Conservation (phyloP, 2,329 filamentous ascomycete species). For the Claviceps lovelessii region DNA sequence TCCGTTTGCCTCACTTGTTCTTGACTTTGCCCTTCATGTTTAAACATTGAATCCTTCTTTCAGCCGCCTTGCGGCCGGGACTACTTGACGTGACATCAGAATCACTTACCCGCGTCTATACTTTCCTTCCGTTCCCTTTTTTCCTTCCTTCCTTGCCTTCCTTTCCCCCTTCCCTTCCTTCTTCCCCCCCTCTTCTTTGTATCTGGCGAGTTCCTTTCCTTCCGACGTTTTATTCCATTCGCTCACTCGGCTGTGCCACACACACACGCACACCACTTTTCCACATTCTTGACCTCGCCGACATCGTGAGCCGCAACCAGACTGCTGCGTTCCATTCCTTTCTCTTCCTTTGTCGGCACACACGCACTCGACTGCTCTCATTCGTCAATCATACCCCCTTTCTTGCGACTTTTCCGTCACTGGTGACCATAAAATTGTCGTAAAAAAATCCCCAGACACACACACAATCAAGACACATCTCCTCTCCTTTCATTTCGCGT, state of each 20-base stretch:
- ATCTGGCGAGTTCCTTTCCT: background rate
- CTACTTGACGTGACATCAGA: background rate
- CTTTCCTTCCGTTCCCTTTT: background rate
- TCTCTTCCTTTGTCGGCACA: slow-evolving; percentile 4
- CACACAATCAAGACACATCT: background rate
- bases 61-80: background rate
- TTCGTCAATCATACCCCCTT: background rate
- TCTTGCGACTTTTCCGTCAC: background rate
- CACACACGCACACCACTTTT: background rate
- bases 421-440: slow-evolving; percentile 2
- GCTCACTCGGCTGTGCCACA: background rate
- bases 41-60: background rate
- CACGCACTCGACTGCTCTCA: background rate
- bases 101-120: background rate
- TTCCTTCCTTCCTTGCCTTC: background rate
- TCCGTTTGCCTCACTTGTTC: background rate
- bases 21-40: background rate
- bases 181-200: background rate
- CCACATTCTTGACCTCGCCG: slow-evolving; percentile 3
- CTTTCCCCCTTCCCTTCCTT: background rate
- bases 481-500: background rate
- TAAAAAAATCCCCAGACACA: background rate
- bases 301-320: background rate
- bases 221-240: background rate
- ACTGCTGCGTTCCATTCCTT: slow-evolving; percentile 2